These are phyloP conservation scores for Erysimum pusillum DNA, from an alignment of 441 rosid genomes.

Conservation along the genomic window DNA sequence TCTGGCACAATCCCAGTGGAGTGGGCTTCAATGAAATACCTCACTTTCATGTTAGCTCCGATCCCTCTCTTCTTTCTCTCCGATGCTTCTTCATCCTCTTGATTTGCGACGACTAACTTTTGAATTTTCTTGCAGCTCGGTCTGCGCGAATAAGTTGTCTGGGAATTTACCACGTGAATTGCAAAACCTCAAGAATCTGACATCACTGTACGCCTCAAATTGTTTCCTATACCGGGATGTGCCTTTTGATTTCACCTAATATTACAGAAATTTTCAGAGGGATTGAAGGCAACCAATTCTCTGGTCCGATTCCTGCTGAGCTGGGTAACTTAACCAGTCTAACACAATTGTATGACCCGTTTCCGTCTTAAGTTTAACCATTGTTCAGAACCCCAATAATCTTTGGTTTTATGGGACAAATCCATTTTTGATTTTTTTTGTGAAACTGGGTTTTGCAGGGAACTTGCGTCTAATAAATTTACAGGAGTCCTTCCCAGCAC, in stretches of 20 bases:
- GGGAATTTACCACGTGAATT: conserved; percentile 37
- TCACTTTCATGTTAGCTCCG: conserved; percentile 23
- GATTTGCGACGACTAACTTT: background rate
- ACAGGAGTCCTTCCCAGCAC: conserved; percentile 34
- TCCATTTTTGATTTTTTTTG: background rate
- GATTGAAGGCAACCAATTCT: conserved; percentile 36
- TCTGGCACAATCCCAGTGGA: conserved; percentile 40
- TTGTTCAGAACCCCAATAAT: background rate
- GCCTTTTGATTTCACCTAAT: background rate
- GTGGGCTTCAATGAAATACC: conserved; percentile 34
- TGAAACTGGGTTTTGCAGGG: conserved; percentile 15
- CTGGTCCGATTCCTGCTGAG: conserved; percentile 37
- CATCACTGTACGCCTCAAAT: conserved; percentile 1
- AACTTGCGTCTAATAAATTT: conserved; percentile 35
- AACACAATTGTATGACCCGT: conserved; percentile 14
- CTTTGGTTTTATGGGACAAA: background rate
- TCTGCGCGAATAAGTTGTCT: conserved; percentile 32
- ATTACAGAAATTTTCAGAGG: background rate
- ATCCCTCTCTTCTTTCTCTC: background rate
- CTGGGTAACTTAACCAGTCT: conserved; percentile 40
- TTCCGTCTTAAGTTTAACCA: background rate
- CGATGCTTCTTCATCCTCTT: background rate
- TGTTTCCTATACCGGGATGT: background rate
- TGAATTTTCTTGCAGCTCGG: background rate
- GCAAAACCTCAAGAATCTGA: conserved; percentile 30